Evolutionary conservation across 1,284 basidiomycete genomes (phyloP).

Genomic region (Ustilago hordei): DNA sequence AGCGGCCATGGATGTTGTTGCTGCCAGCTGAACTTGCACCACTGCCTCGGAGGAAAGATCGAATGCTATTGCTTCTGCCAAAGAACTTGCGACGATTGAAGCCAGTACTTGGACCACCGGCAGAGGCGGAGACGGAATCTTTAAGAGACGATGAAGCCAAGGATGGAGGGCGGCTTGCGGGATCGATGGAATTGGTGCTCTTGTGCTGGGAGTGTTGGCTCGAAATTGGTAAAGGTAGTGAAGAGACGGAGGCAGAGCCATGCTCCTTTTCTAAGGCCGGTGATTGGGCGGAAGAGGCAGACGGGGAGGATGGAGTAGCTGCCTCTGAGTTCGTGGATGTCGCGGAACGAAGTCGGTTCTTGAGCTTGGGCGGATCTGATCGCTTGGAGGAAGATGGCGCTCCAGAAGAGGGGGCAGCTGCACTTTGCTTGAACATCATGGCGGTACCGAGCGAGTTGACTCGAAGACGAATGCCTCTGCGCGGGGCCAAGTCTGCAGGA

Average conservation of each 20-base stretch:
- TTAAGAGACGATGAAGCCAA: neutral
- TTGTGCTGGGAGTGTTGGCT: neutral
- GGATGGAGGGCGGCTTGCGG: neutral
- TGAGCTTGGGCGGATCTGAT: slow-evolving; percentile 4
- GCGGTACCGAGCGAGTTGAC: slow-evolving; percentile 37
- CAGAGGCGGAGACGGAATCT: neutral
- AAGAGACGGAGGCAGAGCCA: slow-evolving; percentile 6
- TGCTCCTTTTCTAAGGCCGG: neutral
- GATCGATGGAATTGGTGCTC: neutral
- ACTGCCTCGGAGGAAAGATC: slow-evolving; percentile 28
- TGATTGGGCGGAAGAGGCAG: slow-evolving; percentile 7
- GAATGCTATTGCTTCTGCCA: slow-evolving; percentile 50
- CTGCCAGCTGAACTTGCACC: neutral
- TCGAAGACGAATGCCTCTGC: slow-evolving; percentile 33
- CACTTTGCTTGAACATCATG: slow-evolving; percentile 28
- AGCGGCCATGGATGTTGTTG: neutral
- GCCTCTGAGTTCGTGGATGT: slow-evolving; percentile 9
- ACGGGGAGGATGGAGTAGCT: neutral
- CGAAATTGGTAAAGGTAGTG: slow-evolving; percentile 5
- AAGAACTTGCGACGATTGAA: slow-evolving; percentile 51
- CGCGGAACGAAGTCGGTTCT: slow-evolving; percentile 25
- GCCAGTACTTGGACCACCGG: slow-evolving; percentile 1
- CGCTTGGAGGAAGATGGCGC: neutral
- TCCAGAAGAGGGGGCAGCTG: slow-evolving; percentile 11
- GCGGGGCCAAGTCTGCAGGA: slow-evolving; percentile 8